phyloP scores from a whole-genome alignment of 164 flowering plant species.

The Malania oleifera region DNA sequence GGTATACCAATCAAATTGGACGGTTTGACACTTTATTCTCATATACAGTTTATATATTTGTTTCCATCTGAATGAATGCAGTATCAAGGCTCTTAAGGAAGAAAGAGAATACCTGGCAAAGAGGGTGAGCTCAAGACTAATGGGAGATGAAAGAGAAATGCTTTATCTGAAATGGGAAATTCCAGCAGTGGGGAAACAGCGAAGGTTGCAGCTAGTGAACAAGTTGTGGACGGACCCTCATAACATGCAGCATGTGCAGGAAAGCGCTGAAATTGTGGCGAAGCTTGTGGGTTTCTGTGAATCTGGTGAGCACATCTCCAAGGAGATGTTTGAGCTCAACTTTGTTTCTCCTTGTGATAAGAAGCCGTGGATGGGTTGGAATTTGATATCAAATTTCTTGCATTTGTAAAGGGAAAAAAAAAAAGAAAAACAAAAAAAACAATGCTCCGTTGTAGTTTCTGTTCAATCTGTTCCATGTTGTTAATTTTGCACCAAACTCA shows the following conservation, averaged over 20 bases:
- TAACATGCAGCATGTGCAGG: slow-evolving; percentile 57
- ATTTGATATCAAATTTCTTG: slow-evolving; percentile 64
- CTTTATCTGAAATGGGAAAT: slow-evolving; percentile 74
- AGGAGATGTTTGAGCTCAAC: slow-evolving; percentile 81
- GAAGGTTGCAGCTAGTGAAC: slow-evolving; percentile 66
- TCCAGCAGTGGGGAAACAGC: slow-evolving; percentile 70
- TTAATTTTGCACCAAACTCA: too few species aligned
- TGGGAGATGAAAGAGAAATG: slow-evolving; percentile 61
- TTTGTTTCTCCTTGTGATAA: slow-evolving; percentile 57
- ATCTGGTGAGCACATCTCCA: slow-evolving; percentile 53
- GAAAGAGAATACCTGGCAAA: slow-evolving; percentile 78
- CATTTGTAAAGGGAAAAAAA: slow-evolving; percentile 43
- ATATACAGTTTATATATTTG: too few species aligned
- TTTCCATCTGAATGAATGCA: slow-evolving; percentile 20
- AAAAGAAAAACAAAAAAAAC: too few species aligned
- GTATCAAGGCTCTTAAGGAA: slow-evolving; percentile 72
- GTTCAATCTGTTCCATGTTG: too few species aligned
- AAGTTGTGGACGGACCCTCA: slow-evolving; percentile 80
- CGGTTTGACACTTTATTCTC: too few species aligned
- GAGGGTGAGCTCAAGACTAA: slow-evolving; percentile 54
- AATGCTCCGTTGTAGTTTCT: too few species aligned
- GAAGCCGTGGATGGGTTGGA: slow-evolving; percentile 87
- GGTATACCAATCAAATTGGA: too few species aligned
- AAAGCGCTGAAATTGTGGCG: slow-evolving; percentile 79
- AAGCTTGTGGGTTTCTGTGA: slow-evolving; percentile 80